phyloP scores from a whole-genome alignment of 768 basidiomycete genomes.

The Auriscalpium vulgare region DNA sequence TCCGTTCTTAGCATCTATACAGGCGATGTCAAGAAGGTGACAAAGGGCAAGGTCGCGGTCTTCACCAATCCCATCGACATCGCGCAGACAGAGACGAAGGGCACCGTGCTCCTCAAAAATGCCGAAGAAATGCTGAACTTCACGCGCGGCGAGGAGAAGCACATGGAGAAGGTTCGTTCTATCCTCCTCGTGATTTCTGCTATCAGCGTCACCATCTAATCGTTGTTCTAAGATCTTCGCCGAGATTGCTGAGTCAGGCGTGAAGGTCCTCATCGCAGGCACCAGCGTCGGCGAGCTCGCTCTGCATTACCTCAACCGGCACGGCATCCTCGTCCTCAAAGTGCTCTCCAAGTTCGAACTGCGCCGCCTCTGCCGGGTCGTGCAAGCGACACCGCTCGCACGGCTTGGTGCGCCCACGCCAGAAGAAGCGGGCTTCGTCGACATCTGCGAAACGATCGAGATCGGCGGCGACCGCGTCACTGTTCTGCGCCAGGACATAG shows the following conservation, averaged over 20 bases:
- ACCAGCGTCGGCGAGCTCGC: conserved; percentile 92
- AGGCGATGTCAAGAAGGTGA: conserved; percentile 79
- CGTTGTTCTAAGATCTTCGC: conserved; percentile 69
- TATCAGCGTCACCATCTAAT: conserved; percentile 1
- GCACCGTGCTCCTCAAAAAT: conserved; percentile 91
- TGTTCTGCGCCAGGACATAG: conserved; percentile 77
- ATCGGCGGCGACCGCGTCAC: conserved; percentile 98
- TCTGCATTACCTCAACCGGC: conserved; percentile 91
- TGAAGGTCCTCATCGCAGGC: conserved; percentile 91
- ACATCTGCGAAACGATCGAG: conserved; percentile 92
- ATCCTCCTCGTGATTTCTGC: background rate
- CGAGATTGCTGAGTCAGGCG: conserved; percentile 93
- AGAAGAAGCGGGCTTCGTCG: conserved; percentile 91
- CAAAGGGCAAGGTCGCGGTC: conserved; percentile 88
- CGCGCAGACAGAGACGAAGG: conserved; percentile 97
- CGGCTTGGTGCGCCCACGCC: conserved; percentile 93
- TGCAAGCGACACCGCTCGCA: conserved; percentile 92
- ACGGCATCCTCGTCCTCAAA: conserved; percentile 92
- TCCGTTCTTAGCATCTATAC: background rate
- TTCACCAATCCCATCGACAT: conserved; percentile 91
- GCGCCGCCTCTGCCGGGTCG: conserved; percentile 87
- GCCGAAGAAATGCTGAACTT: conserved; percentile 98
- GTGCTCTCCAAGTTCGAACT: conserved; percentile 98
- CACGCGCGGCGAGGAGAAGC: conserved; percentile 91
- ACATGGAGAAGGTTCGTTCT: conserved; percentile 70